phyloP scores from a whole-genome alignment of 306 rosid species.

The Pyrus pyrifolia region DNA sequence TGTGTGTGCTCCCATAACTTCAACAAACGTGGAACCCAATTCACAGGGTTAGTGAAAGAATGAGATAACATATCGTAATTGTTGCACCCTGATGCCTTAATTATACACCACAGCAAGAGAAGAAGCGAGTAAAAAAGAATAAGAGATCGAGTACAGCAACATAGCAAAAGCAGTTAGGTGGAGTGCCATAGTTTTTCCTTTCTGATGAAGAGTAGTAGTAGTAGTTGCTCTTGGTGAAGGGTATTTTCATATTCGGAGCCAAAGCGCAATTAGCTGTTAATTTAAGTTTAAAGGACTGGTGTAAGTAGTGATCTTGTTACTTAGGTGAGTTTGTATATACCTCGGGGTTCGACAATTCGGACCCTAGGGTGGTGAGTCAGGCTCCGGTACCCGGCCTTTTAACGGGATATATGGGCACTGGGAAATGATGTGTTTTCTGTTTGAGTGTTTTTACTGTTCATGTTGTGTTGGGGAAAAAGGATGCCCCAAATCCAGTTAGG shows the following conservation, averaged over 20 bases:
- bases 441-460: constrained; percentile 27
- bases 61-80: constrained; percentile 5
- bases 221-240: not conserved
- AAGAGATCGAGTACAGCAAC: constrained; percentile 20
- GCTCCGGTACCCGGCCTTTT: constrained; percentile 57
- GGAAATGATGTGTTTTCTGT: constrained; percentile 20
- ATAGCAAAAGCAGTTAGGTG: constrained; percentile 20
- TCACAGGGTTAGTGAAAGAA: constrained; percentile 37
- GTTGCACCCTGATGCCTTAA: constrained; percentile 31
- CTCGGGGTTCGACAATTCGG: constrained; percentile 51
- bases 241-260: constrained; percentile 30
- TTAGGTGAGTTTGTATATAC: constrained; percentile 38
- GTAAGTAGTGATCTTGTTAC: constrained; percentile 27
- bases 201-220: constrained; percentile 25
- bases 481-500: constrained; percentile 8
- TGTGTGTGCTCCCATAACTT: constrained; percentile 52
- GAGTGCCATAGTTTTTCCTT: constrained; percentile 33
- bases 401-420: constrained; percentile 57
- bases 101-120: constrained; percentile 23
- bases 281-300: constrained; percentile 21
- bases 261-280: constrained; percentile 42
- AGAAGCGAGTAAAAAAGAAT: constrained; percentile 22
- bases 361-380: constrained; percentile 30
- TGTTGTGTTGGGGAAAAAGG: constrained; percentile 39
- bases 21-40: constrained; percentile 20